Evolutionary conservation across 2,329 filamentous ascomycete genomes (phyloP), one percentile per base, ranked within the genome.

Genomic region (Dactylonectria macrodidyma): DNA sequence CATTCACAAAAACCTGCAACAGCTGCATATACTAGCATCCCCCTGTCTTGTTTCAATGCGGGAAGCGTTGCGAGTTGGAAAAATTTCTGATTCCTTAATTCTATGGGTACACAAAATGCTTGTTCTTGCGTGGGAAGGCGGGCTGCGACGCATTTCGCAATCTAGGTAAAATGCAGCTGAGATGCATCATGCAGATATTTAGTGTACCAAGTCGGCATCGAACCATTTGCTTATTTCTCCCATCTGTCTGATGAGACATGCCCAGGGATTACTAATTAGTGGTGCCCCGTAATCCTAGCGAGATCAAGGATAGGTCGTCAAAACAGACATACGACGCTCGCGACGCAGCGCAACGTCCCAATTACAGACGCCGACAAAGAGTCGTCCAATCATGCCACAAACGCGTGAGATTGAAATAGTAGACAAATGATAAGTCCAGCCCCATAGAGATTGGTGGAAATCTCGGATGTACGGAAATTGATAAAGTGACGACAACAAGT

Each of bases 131-230:
- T 47, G 51, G 46, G 46, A 59, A 56, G 62, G 55, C 54, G 62
- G 50, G 62, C 16, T 44, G 48, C 36, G 48, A 22, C 19, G 47
- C 57, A 46, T 51, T 33, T 59, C 44, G 50, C 38, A 38, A 33
- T n/a, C 33, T 30, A 19, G 26, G 26, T 30, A 30, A 7, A 7
- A 30, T 30, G 26, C 26, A 59, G 62, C 57, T 48, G 36, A 46
- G 61, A 65, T 50, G 33, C 55, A 50, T 33, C 19, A 38, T 30
- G 55, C 48, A 65, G 62, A 65, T 65, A 19, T 47, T 33, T n/a
- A 6, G 38, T 59, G 56, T 26, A 26, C 56, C 34, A 9, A 59
- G 41, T 46, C 14, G 36, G 10, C 44, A 30, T 56, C 41, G 44
- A 19, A 51, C 22, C 47, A 64, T 38, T 36, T n/a, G 10, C 48